Percentiles rank a stretch among this genome's conserved stretches.
Evolutionary conservation across 768 basidiomycete species (phyloP).

Genomic region (Xerocomus spinulosus): DNA sequence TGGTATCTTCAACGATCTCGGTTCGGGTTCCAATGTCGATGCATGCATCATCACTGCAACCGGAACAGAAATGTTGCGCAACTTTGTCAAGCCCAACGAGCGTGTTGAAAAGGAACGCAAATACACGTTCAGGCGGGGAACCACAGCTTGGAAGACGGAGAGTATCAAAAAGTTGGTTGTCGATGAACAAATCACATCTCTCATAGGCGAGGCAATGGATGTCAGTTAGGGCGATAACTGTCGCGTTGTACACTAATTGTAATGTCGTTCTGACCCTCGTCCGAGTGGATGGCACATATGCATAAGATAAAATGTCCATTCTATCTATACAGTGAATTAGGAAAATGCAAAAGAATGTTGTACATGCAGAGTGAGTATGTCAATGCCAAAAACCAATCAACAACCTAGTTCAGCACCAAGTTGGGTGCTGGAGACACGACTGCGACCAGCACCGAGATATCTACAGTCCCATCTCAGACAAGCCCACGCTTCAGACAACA

Average conservation of each 20-base stretch:
- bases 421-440: slow-evolving; percentile 50
- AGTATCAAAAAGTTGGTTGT: slow-evolving; percentile 66
- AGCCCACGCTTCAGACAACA: background rate
- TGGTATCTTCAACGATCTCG: slow-evolving; percentile 99
- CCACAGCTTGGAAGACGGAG: slow-evolving; percentile 87
- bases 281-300: background rate
- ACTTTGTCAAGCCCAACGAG: slow-evolving; percentile 89
- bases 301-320: slow-evolving; percentile 20
- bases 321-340: slow-evolving; percentile 23
- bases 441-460: slow-evolving; percentile 65
- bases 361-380: slow-evolving; percentile 18
- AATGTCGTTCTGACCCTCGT: too few species aligned
- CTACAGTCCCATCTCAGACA: slow-evolving; percentile 28
- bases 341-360: slow-evolving; percentile 19
- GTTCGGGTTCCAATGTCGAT: slow-evolving; percentile 98
- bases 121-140: slow-evolving; percentile 73
- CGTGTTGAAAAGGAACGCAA: slow-evolving; percentile 72
- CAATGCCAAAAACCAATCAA: slow-evolving; percentile 9
- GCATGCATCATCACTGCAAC: slow-evolving; percentile 90
- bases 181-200: slow-evolving; percentile 57
- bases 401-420: slow-evolving; percentile 12
- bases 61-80: slow-evolving; percentile 88
- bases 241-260: slow-evolving; percentile 6
- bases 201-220: slow-evolving; percentile 75
- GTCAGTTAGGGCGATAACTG: slow-evolving; percentile 50